These are phyloP conservation scores for Hordeum marinum DNA, from an alignment of 176 grass and related monocot genomes.

Conservation along the genomic window DNA sequence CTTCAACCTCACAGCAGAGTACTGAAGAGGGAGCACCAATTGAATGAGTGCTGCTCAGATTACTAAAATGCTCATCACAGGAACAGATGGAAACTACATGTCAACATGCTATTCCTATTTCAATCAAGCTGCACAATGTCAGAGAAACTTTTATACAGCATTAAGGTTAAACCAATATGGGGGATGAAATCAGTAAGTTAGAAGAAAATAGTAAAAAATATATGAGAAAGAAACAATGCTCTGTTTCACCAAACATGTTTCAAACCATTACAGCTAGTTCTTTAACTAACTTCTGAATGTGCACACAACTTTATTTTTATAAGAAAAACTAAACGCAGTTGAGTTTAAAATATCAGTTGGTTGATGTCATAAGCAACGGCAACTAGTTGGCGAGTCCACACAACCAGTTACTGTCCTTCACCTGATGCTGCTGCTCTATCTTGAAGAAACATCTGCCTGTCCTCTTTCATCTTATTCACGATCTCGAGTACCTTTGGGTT, in stretches of 20 bases:
- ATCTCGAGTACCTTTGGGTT: constrained; percentile 88
- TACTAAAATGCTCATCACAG: constrained; percentile 61
- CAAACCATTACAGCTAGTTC: neutral
- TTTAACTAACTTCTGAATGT: constrained; percentile 2
- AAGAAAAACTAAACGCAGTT: neutral
- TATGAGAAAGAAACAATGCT: neutral
- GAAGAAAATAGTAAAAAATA: neutral
- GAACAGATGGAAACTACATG: constrained; percentile 1
- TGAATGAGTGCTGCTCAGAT: constrained; percentile 32
- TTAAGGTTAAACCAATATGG: neutral
- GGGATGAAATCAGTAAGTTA: neutral
- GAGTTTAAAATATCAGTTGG: neutral
- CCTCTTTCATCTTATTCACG: constrained; percentile 70
- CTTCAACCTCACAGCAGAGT: constrained; percentile 36
- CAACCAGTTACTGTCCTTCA: neutral
- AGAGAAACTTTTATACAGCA: neutral
- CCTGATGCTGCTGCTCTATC: constrained; percentile 35
- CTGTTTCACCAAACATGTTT: neutral
- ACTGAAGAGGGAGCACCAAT: constrained; percentile 46
- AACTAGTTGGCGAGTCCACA: neutral
- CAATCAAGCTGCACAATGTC: neutral
- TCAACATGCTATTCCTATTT: neutral
- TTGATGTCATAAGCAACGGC: neutral
- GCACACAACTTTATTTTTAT: constrained; percentile 3
- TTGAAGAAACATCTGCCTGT: constrained; percentile 28